Base-by-base conservation (phyloP, 768 basidiomycete genomes). In the Fibroporia radiculosa region DNA sequence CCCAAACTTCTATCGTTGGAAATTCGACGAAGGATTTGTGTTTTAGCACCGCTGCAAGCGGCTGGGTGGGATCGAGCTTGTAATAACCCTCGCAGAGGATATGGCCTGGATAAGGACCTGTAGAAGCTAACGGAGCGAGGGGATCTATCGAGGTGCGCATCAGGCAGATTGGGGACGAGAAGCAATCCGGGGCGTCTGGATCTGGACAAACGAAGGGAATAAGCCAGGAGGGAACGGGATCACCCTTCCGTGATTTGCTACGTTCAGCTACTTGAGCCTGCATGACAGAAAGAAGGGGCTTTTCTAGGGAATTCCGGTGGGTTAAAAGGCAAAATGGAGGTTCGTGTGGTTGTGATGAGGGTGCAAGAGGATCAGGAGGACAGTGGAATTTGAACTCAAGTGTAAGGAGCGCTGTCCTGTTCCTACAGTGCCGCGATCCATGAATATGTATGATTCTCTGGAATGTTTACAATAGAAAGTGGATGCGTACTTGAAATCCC, bases 1-100 rank as follows among this genome's bases (percentile, higher is more conserved):
- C 77, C 70, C 81, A 82, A 5, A 93, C 62, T 44, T 91, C 83
- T 35, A 95, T 77, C 1, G 80, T 81, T 6, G 92, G 92, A 56
- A 77, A 95, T 61, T 95, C 92, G 25, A 85, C 73, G 61, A 92
- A 91, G 23, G 76, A 67, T 33, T 77, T 84, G 40, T 77, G 64
- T 27, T 66, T 69, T 35, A 95, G 65, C 6, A 72, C 62, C 20
- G 58, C 54, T 8, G 59, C 55, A 22, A 93, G 67, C 19, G 71
- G 60, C 33, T 71, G 53, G 3, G 63, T 58, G 2, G 73, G 63
- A 40, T 85, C 77, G 11, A 92, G 62, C 26, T 71, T 72, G 56
- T 83, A 73, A 58, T 79, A 85, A 5, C 63, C 67, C 40, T 56
- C 16, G 11, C 57, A 54, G 29, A 54, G 53, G 3, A 61, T 42